Percentiles rank a stretch among this genome's conserved stretches.
Conservation (phyloP, 2,329 filamentous ascomycete genomes). For the Camillea tinctor region DNA sequence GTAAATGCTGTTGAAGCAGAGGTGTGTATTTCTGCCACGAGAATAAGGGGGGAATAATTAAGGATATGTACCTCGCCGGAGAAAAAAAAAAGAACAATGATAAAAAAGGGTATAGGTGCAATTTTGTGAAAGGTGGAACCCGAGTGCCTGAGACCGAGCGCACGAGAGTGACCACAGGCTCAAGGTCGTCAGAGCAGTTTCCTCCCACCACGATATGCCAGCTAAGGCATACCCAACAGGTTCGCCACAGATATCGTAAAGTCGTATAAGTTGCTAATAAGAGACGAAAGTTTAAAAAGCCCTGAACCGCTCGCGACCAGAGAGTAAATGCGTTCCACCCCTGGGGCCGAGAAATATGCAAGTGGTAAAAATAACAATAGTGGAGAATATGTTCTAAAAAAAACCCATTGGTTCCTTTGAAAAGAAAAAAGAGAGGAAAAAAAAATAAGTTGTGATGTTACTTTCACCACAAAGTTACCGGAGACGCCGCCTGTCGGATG, state of each 20-base stretch:
- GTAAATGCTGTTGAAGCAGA: constrained; percentile 24
- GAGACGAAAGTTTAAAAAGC: constrained; percentile 20
- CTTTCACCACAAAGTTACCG: constrained; percentile 18
- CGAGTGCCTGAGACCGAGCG: constrained; percentile 23
- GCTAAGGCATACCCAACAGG: constrained; percentile 10
- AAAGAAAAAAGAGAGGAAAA: constrained; percentile 6
- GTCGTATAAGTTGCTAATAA: constrained; percentile 23
- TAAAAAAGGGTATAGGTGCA: constrained; percentile 21
- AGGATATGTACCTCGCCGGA: constrained; percentile 24
- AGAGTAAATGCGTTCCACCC: constrained; percentile 21
- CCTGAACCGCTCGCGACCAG: constrained; percentile 26
- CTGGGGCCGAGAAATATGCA: constrained; percentile 28
- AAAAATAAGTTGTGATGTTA: constrained; percentile 9
- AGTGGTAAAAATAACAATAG: constrained; percentile 14
- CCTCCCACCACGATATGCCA: constrained; percentile 12
- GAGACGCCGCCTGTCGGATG: constrained; percentile 25
- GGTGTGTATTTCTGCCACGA: constrained; percentile 18
- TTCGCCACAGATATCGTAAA: constrained; percentile 23
- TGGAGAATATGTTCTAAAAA: constrained; percentile 14
- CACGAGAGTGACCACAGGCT: constrained; percentile 26
- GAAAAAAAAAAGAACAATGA: too few species aligned
- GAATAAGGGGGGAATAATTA: constrained; percentile 16
- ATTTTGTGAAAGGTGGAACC: constrained; percentile 12
- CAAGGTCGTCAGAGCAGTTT: constrained; percentile 20
- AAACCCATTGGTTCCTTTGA: not conserved